These are phyloP conservation scores for Trichoderma atroviride DNA, from an alignment of 2,329 filamentous ascomycete genomes.

Conservation along the genomic window DNA sequence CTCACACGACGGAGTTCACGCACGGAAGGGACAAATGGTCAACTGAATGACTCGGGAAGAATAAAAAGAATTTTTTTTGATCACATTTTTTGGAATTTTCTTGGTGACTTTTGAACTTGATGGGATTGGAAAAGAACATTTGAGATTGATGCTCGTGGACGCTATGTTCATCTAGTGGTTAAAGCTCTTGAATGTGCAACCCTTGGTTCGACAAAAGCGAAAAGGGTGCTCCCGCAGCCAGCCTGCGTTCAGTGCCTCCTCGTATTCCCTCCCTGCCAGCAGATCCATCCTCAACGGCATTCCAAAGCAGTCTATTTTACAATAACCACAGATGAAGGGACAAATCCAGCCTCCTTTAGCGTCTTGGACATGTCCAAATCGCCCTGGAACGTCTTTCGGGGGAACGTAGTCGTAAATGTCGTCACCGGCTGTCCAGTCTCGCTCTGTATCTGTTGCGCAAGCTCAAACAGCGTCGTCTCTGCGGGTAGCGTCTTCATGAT, in stretches of 20 bases:
- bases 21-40: conserved; percentile 42
- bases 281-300: background rate
- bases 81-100: conserved; percentile 17
- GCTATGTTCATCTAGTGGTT: conserved; percentile 9
- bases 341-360: conserved; percentile 85
- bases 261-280: background rate
- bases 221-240: background rate
- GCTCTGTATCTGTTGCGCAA: conserved; percentile 72
- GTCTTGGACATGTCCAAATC: conserved; percentile 81
- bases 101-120: conserved; percentile 27
- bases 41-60: conserved; percentile 43
- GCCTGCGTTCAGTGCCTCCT: background rate
- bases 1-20: conserved; percentile 47
- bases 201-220: background rate
- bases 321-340: conserved; percentile 88
- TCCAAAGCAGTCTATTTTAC: conserved; percentile 53
- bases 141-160: background rate
- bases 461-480: conserved; percentile 90
- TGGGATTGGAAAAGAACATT: background rate
- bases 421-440: conserved; percentile 72
- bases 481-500: conserved; percentile 86
- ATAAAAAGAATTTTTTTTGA: conserved; percentile 42
- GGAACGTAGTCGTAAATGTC: conserved; percentile 85
- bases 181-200: background rate
- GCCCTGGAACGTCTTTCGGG: conserved; percentile 75